Conservation (phyloP, 345 rosid species). For the Gossypium turneri region DNA sequence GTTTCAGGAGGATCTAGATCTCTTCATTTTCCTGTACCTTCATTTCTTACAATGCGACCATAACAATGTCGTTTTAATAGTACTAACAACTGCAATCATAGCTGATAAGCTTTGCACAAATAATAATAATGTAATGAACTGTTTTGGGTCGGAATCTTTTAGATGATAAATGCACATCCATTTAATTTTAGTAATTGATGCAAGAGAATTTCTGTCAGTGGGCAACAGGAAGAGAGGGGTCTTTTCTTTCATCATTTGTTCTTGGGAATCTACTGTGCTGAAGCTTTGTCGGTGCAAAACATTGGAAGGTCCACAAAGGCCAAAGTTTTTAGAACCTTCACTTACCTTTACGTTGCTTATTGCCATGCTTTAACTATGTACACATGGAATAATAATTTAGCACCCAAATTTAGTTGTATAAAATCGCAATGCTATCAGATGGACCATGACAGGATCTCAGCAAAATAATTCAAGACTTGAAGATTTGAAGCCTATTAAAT, state of each 20-base stretch:
- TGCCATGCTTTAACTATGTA: neutral
- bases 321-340: neutral
- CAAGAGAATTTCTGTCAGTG: neutral
- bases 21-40: constrained; percentile 22
- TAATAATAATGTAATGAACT: neutral
- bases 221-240: neutral
- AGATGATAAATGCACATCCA: neutral
- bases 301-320: constrained; percentile 8
- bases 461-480: neutral
- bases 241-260: neutral
- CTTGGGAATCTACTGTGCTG: neutral
- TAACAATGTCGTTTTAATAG: neutral
- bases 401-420: neutral
- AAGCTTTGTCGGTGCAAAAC: constrained; percentile 25
- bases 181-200: neutral
- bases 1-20: constrained; percentile 4
- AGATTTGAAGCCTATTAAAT: neutral
- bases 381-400: neutral
- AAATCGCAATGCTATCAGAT: neutral
- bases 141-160: neutral
- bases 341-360: constrained; percentile 2
- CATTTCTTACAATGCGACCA: neutral
- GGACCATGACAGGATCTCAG: neutral
- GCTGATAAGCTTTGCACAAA: neutral
- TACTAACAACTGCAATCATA: neutral